Base-by-base conservation (phyloP, 1,284 basidiomycete genomes). In the Wallemia mellicola region DNA sequence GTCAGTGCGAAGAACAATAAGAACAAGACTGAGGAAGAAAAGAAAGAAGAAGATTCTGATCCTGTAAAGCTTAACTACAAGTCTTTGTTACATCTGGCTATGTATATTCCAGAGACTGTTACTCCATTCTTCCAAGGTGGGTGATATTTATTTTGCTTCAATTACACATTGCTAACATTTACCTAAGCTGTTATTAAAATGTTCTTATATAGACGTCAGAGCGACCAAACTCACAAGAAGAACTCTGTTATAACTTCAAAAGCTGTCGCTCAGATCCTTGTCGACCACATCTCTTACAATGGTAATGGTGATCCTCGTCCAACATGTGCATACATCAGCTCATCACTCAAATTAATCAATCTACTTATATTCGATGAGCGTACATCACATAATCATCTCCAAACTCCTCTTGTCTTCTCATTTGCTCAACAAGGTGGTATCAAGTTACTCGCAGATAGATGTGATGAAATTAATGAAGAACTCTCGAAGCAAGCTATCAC, bases 111-210 rank as follows among this genome's bases (percentile, higher is more conserved):
- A 0, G 79, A 76, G 27, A 76, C 81, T 2, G 71, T 92, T 61
- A 79, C 80, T 0, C 82, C 86, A 2, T 83, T 96, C 68, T 88
- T 94, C 72, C 84, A 86, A 76, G 81, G 89, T 88, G 69, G 62
- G 73, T 68, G 24, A 24, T 54, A 19, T 2, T 60, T 7, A 28
- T 30, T 59, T 60, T 27, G 3, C 19, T n/a, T n/a, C 2, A 2
- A 5, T 11, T 22, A 2, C 30, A 19, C 19, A 38, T 61, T 19
- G 30, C 26, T n/a, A 28, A 60, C 48, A 24, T 19, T n/a, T 11
- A n/a, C 25, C 57, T 28, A 62, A 87, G 86, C 85, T 19, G 79
- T 89, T 62, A 82, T 89, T 62, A 85, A 87, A 68, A 75, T 94
- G 67, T 82, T 95, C 68, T 69, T 71, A 14, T 80, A 86, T 66